Evolutionary conservation across 495 filamentous ascomycete genomes (phyloP).

Genomic region (Aspergillus nanangensis): DNA sequence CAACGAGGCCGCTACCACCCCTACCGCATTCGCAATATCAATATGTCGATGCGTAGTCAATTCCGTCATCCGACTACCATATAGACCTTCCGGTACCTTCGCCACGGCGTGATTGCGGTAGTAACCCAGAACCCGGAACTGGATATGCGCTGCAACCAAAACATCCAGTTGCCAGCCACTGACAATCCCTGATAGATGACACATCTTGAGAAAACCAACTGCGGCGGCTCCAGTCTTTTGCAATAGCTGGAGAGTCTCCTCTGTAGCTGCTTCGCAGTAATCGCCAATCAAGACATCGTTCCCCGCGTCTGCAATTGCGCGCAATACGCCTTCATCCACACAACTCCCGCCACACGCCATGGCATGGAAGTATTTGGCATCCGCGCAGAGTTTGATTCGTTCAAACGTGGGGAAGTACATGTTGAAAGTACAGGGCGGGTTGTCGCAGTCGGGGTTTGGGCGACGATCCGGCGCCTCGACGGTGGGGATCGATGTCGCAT

Average conservation of each 20-base stretch:
- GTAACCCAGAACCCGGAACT: constrained; percentile 18
- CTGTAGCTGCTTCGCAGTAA: constrained; percentile 19
- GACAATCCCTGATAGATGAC: constrained; percentile 8
- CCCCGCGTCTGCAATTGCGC: constrained; percentile 15
- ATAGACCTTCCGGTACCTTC: constrained; percentile 8
- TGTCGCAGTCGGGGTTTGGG: constrained; percentile 8
- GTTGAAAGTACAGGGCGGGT: not conserved
- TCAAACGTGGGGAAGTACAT: constrained; percentile 13
- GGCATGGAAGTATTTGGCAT: constrained; percentile 17
- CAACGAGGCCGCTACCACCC: constrained; percentile 10
- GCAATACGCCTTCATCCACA: constrained; percentile 11
- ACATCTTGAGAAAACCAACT: constrained; percentile 16
- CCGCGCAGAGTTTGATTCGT: constrained; percentile 16
- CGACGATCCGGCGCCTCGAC: constrained; percentile 17
- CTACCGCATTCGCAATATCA: constrained; percentile 9
- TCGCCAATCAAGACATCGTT: constrained; percentile 21
- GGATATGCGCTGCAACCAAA: not conserved
- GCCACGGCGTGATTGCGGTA: constrained; percentile 14
- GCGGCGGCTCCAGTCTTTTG: constrained; percentile 15
- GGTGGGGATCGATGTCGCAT: constrained; percentile 5
- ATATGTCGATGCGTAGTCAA: constrained; percentile 11
- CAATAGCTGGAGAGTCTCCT: constrained; percentile 4
- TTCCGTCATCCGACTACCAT: constrained; percentile 18
- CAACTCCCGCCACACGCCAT: constrained; percentile 8
- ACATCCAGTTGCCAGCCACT: not conserved